Evolutionary conservation across 495 filamentous ascomycete genomes (phyloP).

Genomic region (Penicillium chermesinum): DNA sequence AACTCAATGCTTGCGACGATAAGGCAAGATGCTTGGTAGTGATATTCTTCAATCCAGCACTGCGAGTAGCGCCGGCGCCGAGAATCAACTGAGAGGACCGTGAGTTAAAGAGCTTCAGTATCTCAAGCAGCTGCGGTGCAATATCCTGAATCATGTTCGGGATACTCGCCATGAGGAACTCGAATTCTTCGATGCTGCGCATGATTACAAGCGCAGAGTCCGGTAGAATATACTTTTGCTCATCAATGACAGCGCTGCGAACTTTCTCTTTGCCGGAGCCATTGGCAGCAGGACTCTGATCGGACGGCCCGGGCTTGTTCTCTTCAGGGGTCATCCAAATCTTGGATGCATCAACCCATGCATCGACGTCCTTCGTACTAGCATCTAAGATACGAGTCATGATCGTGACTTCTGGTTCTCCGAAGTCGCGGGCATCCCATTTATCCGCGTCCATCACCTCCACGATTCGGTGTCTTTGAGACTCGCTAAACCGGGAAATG

Average conservation of each 20-base stretch:
- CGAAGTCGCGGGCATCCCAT: conserved; percentile 88
- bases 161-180: conserved; percentile 75
- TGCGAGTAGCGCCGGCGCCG: conserved; percentile 84
- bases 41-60: conserved; percentile 93
- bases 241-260: conserved; percentile 73
- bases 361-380: conserved; percentile 72
- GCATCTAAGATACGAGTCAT: conserved; percentile 66
- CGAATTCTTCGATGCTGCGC: conserved; percentile 71
- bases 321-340: conserved; percentile 58
- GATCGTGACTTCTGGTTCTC: conserved; percentile 56
- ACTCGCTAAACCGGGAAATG: conserved; percentile 67
- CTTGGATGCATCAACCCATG: conserved; percentile 65
- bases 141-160: conserved; percentile 85
- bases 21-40: conserved; percentile 93
- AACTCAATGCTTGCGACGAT: conserved; percentile 83
- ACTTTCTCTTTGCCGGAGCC: conserved; percentile 62
- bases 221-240: conserved; percentile 79
- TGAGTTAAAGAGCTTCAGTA: conserved; percentile 88
- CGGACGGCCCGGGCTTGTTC: conserved; percentile 20
- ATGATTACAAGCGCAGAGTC: conserved; percentile 75
- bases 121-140: conserved; percentile 63
- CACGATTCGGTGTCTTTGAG: conserved; percentile 72
- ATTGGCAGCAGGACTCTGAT: conserved; percentile 38
- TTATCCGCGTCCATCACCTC: conserved; percentile 82
- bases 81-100: conserved; percentile 90